Evolutionary conservation across 192 early-diverging fungal genomes (phyloP).

Genomic region (Spizellomyces punctatus): DNA sequence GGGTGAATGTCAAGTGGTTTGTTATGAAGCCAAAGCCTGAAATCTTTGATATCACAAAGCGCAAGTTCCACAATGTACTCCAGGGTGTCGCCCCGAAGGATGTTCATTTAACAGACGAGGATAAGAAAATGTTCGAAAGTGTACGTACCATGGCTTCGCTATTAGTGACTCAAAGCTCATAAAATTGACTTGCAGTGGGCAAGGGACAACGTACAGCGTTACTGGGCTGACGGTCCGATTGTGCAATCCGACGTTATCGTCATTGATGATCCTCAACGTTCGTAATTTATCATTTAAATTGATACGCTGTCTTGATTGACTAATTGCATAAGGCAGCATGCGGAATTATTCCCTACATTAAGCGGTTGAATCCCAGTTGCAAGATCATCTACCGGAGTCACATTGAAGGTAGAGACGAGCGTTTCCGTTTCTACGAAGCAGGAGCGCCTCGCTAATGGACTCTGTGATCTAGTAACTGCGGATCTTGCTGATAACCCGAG

Average conservation of each 20-base stretch:
- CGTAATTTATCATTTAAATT: not conserved
- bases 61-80: constrained; percentile 86
- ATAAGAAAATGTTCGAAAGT: constrained; percentile 53
- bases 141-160: constrained; percentile 1
- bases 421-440: no score
- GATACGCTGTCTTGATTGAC: not conserved
- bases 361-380: constrained; percentile 64
- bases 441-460: not conserved
- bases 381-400: constrained; percentile 82
- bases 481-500: constrained; percentile 73
- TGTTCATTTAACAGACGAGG: constrained; percentile 57
- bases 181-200: constrained; percentile 10
- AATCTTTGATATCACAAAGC: constrained; percentile 85
- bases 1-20: constrained; percentile 71
- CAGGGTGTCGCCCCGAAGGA: constrained; percentile 72
- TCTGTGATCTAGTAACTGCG: constrained; percentile 52
- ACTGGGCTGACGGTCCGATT: constrained; percentile 77
- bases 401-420: constrained; percentile 59
- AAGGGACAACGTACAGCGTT: constrained; percentile 69
- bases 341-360: constrained; percentile 81
- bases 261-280: constrained; percentile 83
- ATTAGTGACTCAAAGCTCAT: not conserved
- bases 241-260: constrained; percentile 75
- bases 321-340: constrained; percentile 20
- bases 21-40: constrained; percentile 82